phyloP scores from a whole-genome alignment of 768 basidiomycete genomes.

The Agaricus bisporus region DNA sequence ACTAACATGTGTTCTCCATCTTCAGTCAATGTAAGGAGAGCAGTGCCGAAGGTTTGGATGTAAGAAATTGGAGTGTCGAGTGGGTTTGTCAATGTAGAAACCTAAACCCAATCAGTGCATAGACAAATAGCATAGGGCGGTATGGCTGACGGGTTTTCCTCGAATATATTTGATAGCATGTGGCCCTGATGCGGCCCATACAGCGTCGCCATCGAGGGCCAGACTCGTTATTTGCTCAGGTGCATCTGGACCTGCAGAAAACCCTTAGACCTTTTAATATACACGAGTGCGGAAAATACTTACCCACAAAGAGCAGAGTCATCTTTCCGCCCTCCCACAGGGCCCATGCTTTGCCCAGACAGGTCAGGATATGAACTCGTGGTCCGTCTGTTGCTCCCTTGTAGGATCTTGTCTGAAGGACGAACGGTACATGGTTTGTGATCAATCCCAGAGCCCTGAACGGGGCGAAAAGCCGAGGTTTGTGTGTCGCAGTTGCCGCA shows the following conservation, averaged over 20 bases:
- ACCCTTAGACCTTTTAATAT: background rate
- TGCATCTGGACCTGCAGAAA: constrained; percentile 72
- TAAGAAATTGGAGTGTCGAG: constrained; percentile 53
- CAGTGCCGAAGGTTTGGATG: constrained; percentile 75
- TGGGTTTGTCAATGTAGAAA: constrained; percentile 57
- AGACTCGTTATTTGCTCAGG: constrained; percentile 68
- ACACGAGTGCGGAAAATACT: constrained; percentile 28
- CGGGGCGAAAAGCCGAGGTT: constrained; percentile 73
- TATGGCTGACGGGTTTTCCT: constrained; percentile 70
- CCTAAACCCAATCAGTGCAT: constrained; percentile 27
- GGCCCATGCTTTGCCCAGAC: constrained; percentile 86
- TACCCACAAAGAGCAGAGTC: constrained; percentile 89
- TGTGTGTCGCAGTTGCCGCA: constrained; percentile 14
- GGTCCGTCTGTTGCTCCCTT: constrained; percentile 86
- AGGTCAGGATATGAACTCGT: constrained; percentile 77
- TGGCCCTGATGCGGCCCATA: constrained; percentile 74
- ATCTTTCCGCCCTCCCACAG: constrained; percentile 96
- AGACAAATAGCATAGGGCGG: background rate
- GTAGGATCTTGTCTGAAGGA: constrained; percentile 75
- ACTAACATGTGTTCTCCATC: constrained; percentile 70
- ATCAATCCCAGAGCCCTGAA: constrained; percentile 95
- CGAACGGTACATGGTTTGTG: constrained; percentile 87
- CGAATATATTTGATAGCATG: constrained; percentile 73
- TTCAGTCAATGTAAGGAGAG: constrained; percentile 74
- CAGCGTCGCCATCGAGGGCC: constrained; percentile 77